A percentile compares a stretch with the other conserved stretches of the same genome.
Conservation (phyloP, 768 basidiomycete species). For the Boletus edulis region DNA sequence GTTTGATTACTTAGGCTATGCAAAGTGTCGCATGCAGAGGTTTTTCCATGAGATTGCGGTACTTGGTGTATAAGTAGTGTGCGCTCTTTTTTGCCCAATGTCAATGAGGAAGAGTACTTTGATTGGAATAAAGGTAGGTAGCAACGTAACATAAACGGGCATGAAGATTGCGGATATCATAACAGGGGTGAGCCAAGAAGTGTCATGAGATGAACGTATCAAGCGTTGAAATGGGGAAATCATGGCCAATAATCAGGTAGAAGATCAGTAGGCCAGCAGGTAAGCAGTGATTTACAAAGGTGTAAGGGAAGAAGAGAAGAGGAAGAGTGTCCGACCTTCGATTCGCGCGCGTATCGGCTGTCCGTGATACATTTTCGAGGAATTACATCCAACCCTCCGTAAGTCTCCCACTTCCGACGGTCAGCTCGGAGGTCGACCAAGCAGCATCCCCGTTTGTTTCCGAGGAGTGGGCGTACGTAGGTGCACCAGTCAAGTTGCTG, state of each 20-base stretch:
- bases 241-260: slow-evolving; percentile 9
- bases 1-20: slow-evolving; percentile 89
- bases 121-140: slow-evolving; percentile 48
- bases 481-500: slow-evolving; percentile 46
- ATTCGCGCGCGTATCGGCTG: slow-evolving; percentile 7
- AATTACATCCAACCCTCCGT: slow-evolving; percentile 47
- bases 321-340: slow-evolving; percentile 43
- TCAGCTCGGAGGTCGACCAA: slow-evolving; percentile 57
- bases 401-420: slow-evolving; percentile 49
- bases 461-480: slow-evolving; percentile 54
- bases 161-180: slow-evolving; percentile 42
- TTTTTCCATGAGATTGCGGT: slow-evolving; percentile 57
- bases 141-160: slow-evolving; percentile 24
- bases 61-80: slow-evolving; percentile 35
- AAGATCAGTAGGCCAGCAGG: slow-evolving; percentile 6
- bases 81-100: neutral
- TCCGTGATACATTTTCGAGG: slow-evolving; percentile 5
- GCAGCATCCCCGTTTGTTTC: slow-evolving; percentile 54
- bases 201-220: slow-evolving; percentile 30
- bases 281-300: slow-evolving; percentile 6
- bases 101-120: slow-evolving; percentile 30
- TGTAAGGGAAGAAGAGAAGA: slow-evolving; percentile 7
- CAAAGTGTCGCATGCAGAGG: slow-evolving; percentile 60
- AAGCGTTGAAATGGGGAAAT: slow-evolving; percentile 22
- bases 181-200: slow-evolving; percentile 37